phyloP scores from a whole-genome alignment of 768 basidiomycete genomes.

The Dacryopinax primogenitus region DNA sequence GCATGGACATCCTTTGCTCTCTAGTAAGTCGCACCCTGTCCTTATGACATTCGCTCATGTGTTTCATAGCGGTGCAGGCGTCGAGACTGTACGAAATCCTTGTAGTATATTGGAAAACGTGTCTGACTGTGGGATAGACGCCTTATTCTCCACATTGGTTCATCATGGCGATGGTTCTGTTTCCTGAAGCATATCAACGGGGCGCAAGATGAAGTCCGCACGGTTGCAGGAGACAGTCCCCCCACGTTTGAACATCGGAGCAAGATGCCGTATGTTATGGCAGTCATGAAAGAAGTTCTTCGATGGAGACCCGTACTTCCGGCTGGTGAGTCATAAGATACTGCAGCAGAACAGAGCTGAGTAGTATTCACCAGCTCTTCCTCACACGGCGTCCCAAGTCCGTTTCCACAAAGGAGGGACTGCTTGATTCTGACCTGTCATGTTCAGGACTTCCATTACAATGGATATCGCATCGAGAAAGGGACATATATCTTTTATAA shows the following conservation, averaged over 20 bases:
- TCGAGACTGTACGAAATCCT: neutral
- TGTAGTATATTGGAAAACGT: neutral
- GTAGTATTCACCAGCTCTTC: neutral
- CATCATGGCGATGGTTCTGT: neutral
- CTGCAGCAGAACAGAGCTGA: neutral
- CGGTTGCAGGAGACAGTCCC: neutral
- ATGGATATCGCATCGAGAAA: neutral
- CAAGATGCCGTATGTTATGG: neutral
- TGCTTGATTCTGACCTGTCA: no score
- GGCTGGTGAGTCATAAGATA: neutral
- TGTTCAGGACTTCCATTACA: neutral
- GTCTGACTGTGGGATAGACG: neutral
- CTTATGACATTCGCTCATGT: neutral
- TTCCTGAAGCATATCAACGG: neutral
- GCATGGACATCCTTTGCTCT: neutral
- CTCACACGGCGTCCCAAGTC: neutral
- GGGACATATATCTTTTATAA: neutral
- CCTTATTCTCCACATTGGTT: neutral
- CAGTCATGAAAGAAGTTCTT: neutral
- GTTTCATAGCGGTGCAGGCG: neutral
- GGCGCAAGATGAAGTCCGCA: neutral
- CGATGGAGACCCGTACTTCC: neutral
- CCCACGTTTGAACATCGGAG: neutral
- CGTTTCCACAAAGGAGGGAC: no score
- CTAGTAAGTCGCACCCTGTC: neutral